phyloP scores from a whole-genome alignment of 306 rosid genomes.

The Cicer pinnatifidum region DNA sequence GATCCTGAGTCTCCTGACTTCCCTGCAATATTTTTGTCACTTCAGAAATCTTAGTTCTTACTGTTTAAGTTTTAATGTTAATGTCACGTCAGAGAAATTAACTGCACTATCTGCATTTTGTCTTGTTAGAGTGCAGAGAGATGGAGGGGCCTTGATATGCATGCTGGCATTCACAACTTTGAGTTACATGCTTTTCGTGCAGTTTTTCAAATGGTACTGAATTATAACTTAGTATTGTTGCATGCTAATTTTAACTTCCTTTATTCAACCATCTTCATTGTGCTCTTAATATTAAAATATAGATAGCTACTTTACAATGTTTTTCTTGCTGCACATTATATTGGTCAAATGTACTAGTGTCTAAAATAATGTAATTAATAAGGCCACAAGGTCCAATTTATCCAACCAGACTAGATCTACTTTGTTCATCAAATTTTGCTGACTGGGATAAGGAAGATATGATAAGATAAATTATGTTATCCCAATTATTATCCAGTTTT shows the following conservation, averaged over 20 bases:
- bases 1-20: background rate
- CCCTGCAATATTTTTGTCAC: background rate
- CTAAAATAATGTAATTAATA: background rate
- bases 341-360: slow-evolving; percentile 7
- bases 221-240: slow-evolving; percentile 31
- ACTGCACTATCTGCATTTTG: slow-evolving; percentile 33
- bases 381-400: background rate
- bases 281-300: slow-evolving; percentile 18
- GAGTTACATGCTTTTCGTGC: slow-evolving; percentile 91
- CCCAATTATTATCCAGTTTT: background rate
- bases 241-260: slow-evolving; percentile 29
- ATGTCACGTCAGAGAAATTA: slow-evolving; percentile 31
- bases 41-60: slow-evolving; percentile 12
- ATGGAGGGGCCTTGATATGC: slow-evolving; percentile 75
- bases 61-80: slow-evolving; percentile 1
- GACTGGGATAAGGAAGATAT: background rate
- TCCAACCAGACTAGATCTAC: slow-evolving; percentile 7
- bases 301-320: slow-evolving; percentile 11
- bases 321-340: slow-evolving; percentile 20
- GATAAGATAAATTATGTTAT: background rate
- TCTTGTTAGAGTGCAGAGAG: slow-evolving; percentile 89
- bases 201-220: slow-evolving; percentile 87
- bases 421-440: slow-evolving; percentile 12
- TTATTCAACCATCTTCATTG: slow-evolving; percentile 7
- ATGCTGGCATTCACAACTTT: slow-evolving; percentile 78